Evolutionary conservation across 257 asterid species (phyloP).

Genomic region (Ocimum tenuiflorum): DNA sequence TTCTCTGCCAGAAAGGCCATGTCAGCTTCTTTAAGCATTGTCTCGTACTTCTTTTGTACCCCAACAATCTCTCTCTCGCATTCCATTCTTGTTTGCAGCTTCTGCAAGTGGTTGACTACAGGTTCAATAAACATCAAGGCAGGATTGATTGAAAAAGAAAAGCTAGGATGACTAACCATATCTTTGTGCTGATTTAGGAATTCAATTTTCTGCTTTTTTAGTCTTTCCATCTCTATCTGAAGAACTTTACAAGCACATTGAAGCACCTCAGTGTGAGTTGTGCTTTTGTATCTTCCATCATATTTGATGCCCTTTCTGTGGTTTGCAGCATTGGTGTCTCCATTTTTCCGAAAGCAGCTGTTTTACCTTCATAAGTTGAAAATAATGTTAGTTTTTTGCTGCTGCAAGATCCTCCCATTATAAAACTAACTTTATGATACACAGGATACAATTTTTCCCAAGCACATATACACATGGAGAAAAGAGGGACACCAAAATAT

Average conservation of each 20-base stretch:
- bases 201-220: conserved; percentile 34
- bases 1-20: conserved; percentile 15
- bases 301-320: neutral
- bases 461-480: neutral
- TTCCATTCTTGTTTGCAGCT: conserved; percentile 27
- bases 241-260: conserved; percentile 29
- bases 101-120: conserved; percentile 30
- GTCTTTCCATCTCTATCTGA: conserved; percentile 34
- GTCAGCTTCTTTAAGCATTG: conserved; percentile 21
- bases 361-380: conserved; percentile 11
- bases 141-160: neutral
- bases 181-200: conserved; percentile 32
- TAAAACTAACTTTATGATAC: too few relatives aligned
- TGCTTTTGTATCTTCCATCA: neutral
- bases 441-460: neutral
- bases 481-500: neutral
- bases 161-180: conserved; percentile 31
- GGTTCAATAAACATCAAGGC: neutral
- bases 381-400: neutral
- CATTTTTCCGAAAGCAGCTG: neutral
- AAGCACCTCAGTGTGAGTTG: conserved; percentile 5
- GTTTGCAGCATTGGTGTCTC: conserved; percentile 3
- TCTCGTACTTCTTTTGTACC: conserved; percentile 26
- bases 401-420: too few relatives aligned
- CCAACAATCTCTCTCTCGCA: conserved; percentile 34